Evolutionary conservation across 1,139 yeast genomes (phyloP).

Genomic region (Suhomyces bribrorum): DNA sequence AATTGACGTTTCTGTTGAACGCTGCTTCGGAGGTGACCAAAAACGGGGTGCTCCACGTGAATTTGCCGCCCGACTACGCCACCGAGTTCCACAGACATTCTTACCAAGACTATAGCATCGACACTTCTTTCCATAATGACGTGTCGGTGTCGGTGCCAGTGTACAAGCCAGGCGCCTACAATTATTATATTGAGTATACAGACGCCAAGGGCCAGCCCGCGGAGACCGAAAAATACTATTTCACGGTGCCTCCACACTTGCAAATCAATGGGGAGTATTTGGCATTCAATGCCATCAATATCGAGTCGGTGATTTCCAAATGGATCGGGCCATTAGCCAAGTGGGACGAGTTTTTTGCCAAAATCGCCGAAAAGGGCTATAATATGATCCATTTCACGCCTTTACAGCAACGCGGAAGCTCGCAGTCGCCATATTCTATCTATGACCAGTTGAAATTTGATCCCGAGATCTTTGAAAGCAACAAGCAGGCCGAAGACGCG

Average conservation of each 20-base stretch:
- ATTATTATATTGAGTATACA: constrained; percentile 60
- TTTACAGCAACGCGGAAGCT: constrained; percentile 80
- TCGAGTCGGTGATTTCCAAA: constrained; percentile 86
- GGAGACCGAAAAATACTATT: constrained; percentile 63
- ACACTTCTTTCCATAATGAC: constrained; percentile 59
- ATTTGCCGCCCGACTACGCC: constrained; percentile 55
- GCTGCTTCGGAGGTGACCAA: constrained; percentile 75
- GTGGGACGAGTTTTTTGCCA: constrained; percentile 69
- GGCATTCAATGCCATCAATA: constrained; percentile 76
- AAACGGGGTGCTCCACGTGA: constrained; percentile 71
- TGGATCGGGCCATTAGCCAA: constrained; percentile 72
- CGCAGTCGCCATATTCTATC: constrained; percentile 91
- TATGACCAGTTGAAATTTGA: constrained; percentile 83
- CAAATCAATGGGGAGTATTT: constrained; percentile 55
- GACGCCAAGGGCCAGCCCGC: constrained; percentile 29
- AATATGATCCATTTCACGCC: constrained; percentile 98
- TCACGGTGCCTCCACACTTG: constrained; percentile 81
- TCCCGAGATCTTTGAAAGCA: constrained; percentile 55
- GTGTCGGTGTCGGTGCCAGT: constrained; percentile 61
- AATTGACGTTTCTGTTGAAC: constrained; percentile 62
- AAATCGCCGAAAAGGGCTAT: constrained; percentile 73
- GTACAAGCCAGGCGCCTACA: constrained; percentile 75
- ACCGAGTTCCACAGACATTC: constrained; percentile 55
- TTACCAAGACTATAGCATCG: constrained; percentile 51
- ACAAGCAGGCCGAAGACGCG: constrained; percentile 31